Conservation (phyloP, 2,329 filamentous ascomycete species). For the Hirsutella thompsonii region DNA sequence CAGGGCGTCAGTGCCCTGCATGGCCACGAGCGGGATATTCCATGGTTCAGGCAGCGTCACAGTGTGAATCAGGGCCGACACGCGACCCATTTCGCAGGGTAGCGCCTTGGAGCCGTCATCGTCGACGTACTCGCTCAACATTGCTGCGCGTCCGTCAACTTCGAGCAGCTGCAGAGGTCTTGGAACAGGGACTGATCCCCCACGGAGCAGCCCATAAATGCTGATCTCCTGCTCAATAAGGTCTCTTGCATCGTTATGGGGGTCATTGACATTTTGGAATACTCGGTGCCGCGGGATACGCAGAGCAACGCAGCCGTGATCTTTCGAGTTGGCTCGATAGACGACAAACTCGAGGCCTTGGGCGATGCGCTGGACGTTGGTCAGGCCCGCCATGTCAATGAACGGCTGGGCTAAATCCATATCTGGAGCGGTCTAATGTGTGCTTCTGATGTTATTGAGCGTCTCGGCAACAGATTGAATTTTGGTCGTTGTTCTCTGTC, state of each 20-base stretch:
- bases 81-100: no score
- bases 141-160: conserved; percentile 6
- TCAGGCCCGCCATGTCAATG: conserved; percentile 2
- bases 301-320: conserved; percentile 5
- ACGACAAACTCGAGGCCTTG: conserved; percentile 7
- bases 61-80: conserved; percentile 5
- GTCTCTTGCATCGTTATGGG: conserved; percentile 4
- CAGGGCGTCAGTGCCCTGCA: conserved; percentile 3
- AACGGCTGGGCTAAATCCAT: conserved; percentile 5
- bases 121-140: conserved; percentile 7
- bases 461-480: no score
- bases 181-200: conserved; percentile 4
- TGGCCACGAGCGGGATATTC: conserved; percentile 5
- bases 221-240: conserved; percentile 6
- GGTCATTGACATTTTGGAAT: conserved; percentile 8
- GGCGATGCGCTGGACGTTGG: conserved; percentile 3
- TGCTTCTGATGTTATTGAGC: background rate
- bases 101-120: no score
- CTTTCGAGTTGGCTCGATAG: conserved; percentile 3
- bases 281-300: conserved; percentile 5
- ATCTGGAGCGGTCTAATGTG: no score
- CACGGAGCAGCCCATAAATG: conserved; percentile 5
- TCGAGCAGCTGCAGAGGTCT: conserved; percentile 2
- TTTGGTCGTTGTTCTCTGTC: no score
- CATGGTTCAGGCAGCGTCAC: conserved; percentile 3